phyloP scores from a whole-genome alignment of 306 rosid species.

The Biancaea sappan region DNA sequence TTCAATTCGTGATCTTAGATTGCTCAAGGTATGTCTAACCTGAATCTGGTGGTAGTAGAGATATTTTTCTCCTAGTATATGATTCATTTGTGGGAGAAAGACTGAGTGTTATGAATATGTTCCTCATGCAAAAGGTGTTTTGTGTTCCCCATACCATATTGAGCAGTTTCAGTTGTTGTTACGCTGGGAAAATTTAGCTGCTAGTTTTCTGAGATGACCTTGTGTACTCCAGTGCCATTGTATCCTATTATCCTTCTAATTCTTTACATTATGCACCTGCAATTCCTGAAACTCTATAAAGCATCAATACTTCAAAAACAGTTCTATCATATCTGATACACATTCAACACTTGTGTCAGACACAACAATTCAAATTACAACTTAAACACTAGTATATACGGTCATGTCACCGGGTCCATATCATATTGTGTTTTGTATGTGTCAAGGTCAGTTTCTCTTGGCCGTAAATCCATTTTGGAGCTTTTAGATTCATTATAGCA shows the following conservation, averaged over 20 bases:
- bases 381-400: too few species aligned
- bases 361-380: too few species aligned
- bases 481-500: conserved; percentile 13
- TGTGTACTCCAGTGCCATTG: neutral
- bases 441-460: too few species aligned
- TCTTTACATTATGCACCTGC: neutral
- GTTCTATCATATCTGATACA: too few species aligned
- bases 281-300: too few species aligned
- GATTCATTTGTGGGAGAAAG: conserved; percentile 11
- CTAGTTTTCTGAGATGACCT: conserved; percentile 2
- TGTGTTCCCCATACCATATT: neutral
- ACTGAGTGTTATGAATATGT: neutral
- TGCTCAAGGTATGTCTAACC: conserved; percentile 60
- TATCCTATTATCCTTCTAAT: neutral
- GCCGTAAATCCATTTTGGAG: too few species aligned
- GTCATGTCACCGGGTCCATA: too few species aligned
- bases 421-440: too few species aligned
- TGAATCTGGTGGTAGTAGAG: conserved; percentile 1
- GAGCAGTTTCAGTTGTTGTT: conserved; percentile 10
- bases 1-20: conserved; percentile 92
- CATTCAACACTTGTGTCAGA: too few species aligned
- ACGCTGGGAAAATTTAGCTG: neutral
- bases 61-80: neutral
- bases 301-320: too few species aligned
- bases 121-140: conserved; percentile 21